Percentiles rank a stretch among this genome's conserved stretches.
Evolutionary conservation across 352 stramenopile species (phyloP).

Genomic region (Phytophthora podocarpi): DNA sequence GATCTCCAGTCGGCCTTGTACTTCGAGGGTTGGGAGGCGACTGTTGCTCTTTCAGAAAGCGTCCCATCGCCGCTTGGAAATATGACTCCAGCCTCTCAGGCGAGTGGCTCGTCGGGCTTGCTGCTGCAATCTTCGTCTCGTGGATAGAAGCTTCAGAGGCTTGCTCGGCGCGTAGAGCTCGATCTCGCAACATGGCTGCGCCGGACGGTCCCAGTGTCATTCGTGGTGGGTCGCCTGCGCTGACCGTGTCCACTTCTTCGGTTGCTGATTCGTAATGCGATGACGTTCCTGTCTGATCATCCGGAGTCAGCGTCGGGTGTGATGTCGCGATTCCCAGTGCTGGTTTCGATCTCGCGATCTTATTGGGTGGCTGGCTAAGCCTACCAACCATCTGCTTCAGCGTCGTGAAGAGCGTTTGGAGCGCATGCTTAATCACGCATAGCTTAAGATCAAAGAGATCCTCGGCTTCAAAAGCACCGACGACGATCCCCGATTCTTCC

Average conservation of each 20-base stretch:
- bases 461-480: background rate
- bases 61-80: background rate
- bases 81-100: background rate
- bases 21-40: background rate
- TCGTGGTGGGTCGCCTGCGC: background rate
- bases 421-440: no score
- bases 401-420: background rate
- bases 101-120: background rate
- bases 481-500: background rate
- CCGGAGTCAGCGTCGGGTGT: no score
- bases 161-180: background rate
- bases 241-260: background rate
- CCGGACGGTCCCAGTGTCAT: background rate
- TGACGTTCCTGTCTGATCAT: no score
- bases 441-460: background rate
- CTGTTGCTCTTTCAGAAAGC: background rate
- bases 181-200: background rate
- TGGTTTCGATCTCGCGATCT: no score
- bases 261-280: slow-evolving; percentile 1
- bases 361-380: no score
- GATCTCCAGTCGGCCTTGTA: background rate
- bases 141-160: background rate
- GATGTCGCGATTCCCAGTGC: background rate
- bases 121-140: background rate
- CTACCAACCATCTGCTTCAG: background rate